Conservation (phyloP, 2,329 filamentous ascomycete genomes). For the Bipolaris gigantea region DNA sequence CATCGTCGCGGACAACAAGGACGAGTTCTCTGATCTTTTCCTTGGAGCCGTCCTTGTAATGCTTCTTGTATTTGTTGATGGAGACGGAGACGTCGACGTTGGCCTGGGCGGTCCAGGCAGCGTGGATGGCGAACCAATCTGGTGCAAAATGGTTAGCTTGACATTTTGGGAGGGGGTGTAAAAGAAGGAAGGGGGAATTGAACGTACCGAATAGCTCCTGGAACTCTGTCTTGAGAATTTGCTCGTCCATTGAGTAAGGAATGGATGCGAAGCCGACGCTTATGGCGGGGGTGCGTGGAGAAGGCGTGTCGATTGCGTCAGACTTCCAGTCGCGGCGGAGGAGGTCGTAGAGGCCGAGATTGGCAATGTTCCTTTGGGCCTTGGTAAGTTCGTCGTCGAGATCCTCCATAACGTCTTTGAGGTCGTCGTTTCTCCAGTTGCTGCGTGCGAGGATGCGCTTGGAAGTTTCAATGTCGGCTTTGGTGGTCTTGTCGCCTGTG, state of each 20-base stretch:
- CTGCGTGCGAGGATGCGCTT: slow-evolving; percentile 48
- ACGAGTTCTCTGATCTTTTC: slow-evolving; percentile 53
- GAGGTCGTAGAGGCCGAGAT: slow-evolving; percentile 49
- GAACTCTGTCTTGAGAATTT: slow-evolving; percentile 52
- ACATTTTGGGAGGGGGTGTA: neutral
- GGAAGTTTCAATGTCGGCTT: slow-evolving; percentile 46
- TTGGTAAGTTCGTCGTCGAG: slow-evolving; percentile 46
- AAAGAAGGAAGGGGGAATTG: neutral
- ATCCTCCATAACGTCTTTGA: slow-evolving; percentile 49
- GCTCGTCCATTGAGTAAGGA: slow-evolving; percentile 51
- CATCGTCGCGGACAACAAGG: slow-evolving; percentile 50
- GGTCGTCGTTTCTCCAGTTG: slow-evolving; percentile 46
- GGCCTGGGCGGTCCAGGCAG: slow-evolving; percentile 52
- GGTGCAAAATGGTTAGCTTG: neutral
- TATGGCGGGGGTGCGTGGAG: slow-evolving; percentile 51
- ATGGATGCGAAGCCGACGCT: slow-evolving; percentile 52
- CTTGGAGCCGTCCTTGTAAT: slow-evolving; percentile 47
- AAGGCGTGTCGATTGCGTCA: slow-evolving; percentile 52
- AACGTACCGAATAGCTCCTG: slow-evolving; percentile 46
- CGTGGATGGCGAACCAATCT: slow-evolving; percentile 54
- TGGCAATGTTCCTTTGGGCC: slow-evolving; percentile 50
- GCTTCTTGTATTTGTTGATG: slow-evolving; percentile 52
- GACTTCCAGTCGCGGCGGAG: slow-evolving; percentile 54
- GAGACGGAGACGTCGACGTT: slow-evolving; percentile 51
- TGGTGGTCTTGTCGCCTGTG: slow-evolving; percentile 39